Evolutionary conservation across 495 filamentous ascomycete genomes (phyloP), one percentile per base, ranked within the genome.

Genomic region (Podospora sp.): DNA sequence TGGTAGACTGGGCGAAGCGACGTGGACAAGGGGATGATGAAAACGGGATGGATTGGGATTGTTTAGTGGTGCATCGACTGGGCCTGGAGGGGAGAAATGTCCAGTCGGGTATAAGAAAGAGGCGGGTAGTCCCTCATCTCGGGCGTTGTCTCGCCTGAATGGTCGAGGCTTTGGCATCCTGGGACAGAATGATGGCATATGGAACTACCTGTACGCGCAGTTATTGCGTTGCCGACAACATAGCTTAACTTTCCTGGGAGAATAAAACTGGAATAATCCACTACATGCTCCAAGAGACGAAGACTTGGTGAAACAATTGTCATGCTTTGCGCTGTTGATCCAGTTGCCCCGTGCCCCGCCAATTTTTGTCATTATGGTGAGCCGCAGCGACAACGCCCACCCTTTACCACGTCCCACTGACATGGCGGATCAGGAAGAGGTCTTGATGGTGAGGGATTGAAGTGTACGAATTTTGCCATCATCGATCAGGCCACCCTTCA

Each of bases 1-100:
- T 36, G 53, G 40, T 60, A 67, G 57, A 60, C 21, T 33, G 29
- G 29, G 29, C 29, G 29, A 33, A 33, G 29, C 29, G 29, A 33
- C 40, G 14, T 46, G 11, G 40, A 46, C 5, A 14, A 14, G 40
- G 40, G 12, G 16, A 18, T 18, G 40, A 46, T 4, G 40, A 46
- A 46, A 46, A 46, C 16, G 40, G 40, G 40, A 46, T 46, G 40
- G 40, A 46, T 14, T 12, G 12, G 40, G 40, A 18, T 46, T 18
- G 9, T 12, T 46, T 18, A 46, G 40, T 18, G 40, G 14, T 46
- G 9, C 40, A 46, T 46, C 29, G 40, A 14, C 40, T 18, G 40
- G 40, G 2, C 40, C 40, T 33, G 40, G 40, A 14, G 16, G 16
- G 5, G 14, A 46, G 40, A 46, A 46, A 2, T 46, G 40, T 46